Conservation (phyloP, 345 rosid species). For the Eucalyptus pauciflora region DNA sequence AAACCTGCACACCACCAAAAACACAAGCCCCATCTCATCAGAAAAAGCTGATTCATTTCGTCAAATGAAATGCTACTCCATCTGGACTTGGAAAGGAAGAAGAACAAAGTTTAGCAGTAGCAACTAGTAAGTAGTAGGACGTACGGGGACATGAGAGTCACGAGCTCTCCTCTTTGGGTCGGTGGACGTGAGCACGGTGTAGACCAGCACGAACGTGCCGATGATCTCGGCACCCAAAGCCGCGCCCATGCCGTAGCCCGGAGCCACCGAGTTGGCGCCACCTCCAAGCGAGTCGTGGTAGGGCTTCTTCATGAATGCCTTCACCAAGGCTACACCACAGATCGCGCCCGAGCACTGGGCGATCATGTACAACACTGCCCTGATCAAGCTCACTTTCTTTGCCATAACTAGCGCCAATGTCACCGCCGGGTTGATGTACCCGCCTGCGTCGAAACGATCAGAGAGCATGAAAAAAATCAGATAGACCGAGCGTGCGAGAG, state of each 20-base stretch:
- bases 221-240: not conserved
- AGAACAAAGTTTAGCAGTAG: not conserved
- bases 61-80: not conserved
- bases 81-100: not conserved
- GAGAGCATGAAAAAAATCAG: not conserved
- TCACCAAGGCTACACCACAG: not conserved
- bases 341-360: not conserved
- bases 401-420: not conserved
- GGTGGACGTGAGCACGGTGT: not conserved
- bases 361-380: not conserved
- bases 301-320: not conserved
- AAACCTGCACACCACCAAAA: not conserved
- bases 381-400: not conserved
- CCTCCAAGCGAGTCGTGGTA: not conserved
- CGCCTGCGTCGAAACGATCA: not conserved
- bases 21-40: not conserved
- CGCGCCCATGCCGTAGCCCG: not conserved
- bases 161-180: not conserved
- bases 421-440: not conserved
- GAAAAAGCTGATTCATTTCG: not conserved
- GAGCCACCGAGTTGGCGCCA: not conserved
- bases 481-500: not conserved
- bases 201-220: not conserved
- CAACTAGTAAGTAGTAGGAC: not conserved
- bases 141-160: not conserved